Conservation (phyloP, 495 filamentous ascomycete species). For the Lasiosphaeria ovina region DNA sequence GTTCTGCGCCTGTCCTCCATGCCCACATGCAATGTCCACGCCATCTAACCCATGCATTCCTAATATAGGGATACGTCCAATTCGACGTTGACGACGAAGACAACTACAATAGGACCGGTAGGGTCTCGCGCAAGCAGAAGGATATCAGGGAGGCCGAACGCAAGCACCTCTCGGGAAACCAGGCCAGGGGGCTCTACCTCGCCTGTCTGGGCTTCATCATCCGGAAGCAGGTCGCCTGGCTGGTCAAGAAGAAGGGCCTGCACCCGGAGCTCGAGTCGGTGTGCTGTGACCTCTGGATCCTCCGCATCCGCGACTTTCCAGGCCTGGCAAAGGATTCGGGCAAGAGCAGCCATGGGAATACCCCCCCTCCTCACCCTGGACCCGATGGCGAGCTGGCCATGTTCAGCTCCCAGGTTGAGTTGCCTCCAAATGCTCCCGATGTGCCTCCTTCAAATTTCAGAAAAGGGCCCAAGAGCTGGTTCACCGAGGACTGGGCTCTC, state of each 20-base stretch:
- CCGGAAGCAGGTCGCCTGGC: conserved; percentile 40
- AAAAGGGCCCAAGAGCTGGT: conserved; percentile 19
- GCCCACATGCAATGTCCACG: too few species aligned
- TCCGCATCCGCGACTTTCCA: conserved; percentile 41
- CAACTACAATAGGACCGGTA: conserved; percentile 65
- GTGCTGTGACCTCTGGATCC: conserved; percentile 51
- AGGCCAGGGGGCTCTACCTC: conserved; percentile 74
- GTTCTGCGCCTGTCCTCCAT: too few species aligned
- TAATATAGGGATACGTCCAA: conserved; percentile 46
- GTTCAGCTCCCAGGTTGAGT: conserved; percentile 41
- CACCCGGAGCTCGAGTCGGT: conserved; percentile 46
- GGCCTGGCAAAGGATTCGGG: conserved; percentile 24
- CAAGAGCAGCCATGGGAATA: conserved; percentile 13
- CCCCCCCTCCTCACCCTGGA: not conserved
- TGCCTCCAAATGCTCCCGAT: conserved; percentile 2
- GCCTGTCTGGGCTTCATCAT: conserved; percentile 79
- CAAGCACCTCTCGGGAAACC: conserved; percentile 59
- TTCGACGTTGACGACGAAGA: conserved; percentile 71
- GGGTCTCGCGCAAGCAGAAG: conserved; percentile 37
- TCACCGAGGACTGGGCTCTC: conserved; percentile 36
- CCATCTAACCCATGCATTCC: not conserved
- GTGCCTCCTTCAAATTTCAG: not conserved
- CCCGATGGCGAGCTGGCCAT: conserved; percentile 20
- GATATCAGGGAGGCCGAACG: conserved; percentile 55
- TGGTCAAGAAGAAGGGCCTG: conserved; percentile 43